phyloP scores from a whole-genome alignment of 1,139 yeast species.

The Nakaseomyces delphensis region DNA sequence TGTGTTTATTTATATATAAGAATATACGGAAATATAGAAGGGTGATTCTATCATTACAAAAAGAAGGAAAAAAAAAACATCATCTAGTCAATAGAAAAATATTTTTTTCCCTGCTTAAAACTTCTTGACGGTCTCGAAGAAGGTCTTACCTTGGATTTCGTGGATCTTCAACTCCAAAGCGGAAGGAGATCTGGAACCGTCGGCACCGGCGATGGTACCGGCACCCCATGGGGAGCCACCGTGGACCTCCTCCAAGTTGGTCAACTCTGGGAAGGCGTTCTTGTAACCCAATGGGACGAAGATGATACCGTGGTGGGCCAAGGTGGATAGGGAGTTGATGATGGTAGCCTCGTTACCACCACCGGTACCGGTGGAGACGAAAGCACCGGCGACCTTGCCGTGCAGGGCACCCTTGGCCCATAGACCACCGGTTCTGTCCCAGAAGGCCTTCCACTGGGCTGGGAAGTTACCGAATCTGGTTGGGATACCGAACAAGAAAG shows the following conservation, averaged over 20 bases:
- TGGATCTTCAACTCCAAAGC: constrained; percentile 57
- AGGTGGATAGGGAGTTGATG: constrained; percentile 54
- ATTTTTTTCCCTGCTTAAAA: constrained; percentile 9
- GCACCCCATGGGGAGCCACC: constrained; percentile 88
- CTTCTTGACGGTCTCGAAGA: constrained; percentile 34
- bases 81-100: not conserved
- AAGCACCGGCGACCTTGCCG: constrained; percentile 71
- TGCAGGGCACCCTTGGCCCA: constrained; percentile 71
- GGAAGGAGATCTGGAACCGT: constrained; percentile 65
- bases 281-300: constrained; percentile 77
- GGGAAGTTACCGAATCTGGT: constrained; percentile 79
- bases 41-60: constrained; percentile 1
- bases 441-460: constrained; percentile 72
- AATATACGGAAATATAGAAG: constrained; percentile 3
- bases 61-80: not conserved
- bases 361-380: constrained; percentile 70
- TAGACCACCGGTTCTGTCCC: constrained; percentile 75
- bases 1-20: too few relatives aligned
- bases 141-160: constrained; percentile 45
- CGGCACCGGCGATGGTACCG: constrained; percentile 64
- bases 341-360: constrained; percentile 78
- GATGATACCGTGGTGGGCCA: constrained; percentile 73
- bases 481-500: constrained; percentile 72
- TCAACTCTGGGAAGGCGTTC: constrained; percentile 46
- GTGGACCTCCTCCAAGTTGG: constrained; percentile 56